Percentiles rank a stretch among this genome's conserved stretches.
Evolutionary conservation across 768 basidiomycete genomes (phyloP).

Genomic region (Russula sp.): DNA sequence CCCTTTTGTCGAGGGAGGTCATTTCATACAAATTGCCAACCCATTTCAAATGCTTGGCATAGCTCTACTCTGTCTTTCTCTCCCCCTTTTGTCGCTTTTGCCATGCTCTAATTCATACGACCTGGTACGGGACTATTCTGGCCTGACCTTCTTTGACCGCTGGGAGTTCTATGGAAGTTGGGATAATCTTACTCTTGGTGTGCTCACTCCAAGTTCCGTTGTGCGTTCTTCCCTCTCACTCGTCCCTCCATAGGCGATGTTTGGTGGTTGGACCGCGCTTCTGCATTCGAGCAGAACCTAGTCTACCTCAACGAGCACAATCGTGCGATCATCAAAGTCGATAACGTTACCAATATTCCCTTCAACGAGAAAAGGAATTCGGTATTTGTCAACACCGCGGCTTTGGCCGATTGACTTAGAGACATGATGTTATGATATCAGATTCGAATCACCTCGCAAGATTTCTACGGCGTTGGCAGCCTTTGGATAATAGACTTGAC

Average conservation of each 20-base stretch:
- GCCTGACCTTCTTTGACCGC: slow-evolving; percentile 37
- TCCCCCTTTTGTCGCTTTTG: slow-evolving; percentile 4
- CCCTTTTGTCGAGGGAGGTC: too few species aligned
- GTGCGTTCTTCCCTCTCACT: neutral
- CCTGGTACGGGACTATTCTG: slow-evolving; percentile 34
- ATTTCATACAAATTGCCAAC: too few species aligned
- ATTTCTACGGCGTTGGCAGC: slow-evolving; percentile 37
- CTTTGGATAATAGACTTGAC: slow-evolving; percentile 41
- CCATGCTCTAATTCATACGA: slow-evolving; percentile 24
- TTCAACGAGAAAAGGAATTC: slow-evolving; percentile 49
- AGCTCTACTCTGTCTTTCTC: neutral
- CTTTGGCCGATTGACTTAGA: neutral
- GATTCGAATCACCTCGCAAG: slow-evolving; percentile 41
- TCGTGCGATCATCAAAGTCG: slow-evolving; percentile 66
- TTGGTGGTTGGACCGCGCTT: slow-evolving; percentile 44
- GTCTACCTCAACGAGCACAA: slow-evolving; percentile 55
- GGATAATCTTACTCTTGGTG: slow-evolving; percentile 36
- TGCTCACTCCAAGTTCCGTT: slow-evolving; percentile 2
- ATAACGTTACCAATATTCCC: slow-evolving; percentile 54
- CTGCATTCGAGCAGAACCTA: slow-evolving; percentile 42
- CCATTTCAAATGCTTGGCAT: neutral
- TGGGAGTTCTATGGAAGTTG: slow-evolving; percentile 39
- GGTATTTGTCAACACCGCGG: slow-evolving; percentile 31
- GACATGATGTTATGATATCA: slow-evolving; percentile 22
- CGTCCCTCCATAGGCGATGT: slow-evolving; percentile 44